Percentiles rank a stretch among this genome's conserved stretches.
These are phyloP conservation scores for Globisporangium cederbergense DNA, from an alignment of 352 stramenopile species.

Conservation along the genomic window DNA sequence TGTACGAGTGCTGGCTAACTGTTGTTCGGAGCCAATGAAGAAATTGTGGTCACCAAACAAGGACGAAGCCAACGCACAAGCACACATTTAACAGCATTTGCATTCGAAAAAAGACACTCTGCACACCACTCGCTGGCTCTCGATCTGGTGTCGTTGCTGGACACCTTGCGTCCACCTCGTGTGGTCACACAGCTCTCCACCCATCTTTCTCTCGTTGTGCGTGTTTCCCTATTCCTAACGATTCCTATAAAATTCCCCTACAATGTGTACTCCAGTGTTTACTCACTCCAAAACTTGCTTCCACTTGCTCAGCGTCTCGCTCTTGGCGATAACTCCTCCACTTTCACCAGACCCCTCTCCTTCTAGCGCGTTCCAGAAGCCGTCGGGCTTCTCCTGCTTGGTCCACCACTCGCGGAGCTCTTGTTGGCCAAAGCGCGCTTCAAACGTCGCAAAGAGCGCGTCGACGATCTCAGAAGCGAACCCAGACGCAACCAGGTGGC, in stretches of 20 bases:
- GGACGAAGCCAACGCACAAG: conserved; percentile 1
- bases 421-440: conserved; percentile 27
- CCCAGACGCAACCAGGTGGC: conserved; percentile 28
- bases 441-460: conserved; percentile 35
- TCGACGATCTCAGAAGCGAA: conserved; percentile 48
- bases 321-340: neutral
- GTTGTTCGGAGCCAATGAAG: neutral
- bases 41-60: neutral
- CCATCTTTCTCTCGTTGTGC: neutral
- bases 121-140: neutral
- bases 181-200: neutral
- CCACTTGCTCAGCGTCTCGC: conserved; percentile 18
- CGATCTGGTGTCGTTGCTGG: neutral
- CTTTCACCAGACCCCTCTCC: neutral
- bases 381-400: conserved; percentile 27
- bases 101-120: conserved; percentile 1
- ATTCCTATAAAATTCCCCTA: neutral
- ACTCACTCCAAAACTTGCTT: conserved; percentile 18
- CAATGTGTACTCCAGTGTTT: neutral
- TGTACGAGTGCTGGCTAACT: neutral
- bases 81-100: conserved; percentile 1
- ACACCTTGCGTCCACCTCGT: neutral
- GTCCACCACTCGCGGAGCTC: conserved; percentile 57
- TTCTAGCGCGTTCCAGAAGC: conserved; percentile 23
- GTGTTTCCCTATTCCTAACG: neutral